A percentile compares a stretch with the other conserved stretches of the same genome.
Evolutionary conservation across 305 asterid genomes (phyloP).

Genomic region (Rubia occidens): DNA sequence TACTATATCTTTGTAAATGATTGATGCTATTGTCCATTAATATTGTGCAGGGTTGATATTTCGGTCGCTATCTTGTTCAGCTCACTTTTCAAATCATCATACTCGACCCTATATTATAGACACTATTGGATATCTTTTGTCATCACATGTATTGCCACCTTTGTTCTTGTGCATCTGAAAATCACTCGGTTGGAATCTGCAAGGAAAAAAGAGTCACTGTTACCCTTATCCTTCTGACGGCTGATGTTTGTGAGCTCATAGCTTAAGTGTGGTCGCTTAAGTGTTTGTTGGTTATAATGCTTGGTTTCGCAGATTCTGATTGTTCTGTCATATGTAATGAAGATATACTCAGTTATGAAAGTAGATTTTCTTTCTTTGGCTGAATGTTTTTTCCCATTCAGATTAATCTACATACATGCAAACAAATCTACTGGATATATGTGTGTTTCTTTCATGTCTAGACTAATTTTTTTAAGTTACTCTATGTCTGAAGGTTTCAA

Average conservation of each 20-base stretch:
- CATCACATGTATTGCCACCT: slow-evolving; percentile 38
- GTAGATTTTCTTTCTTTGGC: background rate
- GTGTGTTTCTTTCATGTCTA: no score
- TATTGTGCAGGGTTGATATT: slow-evolving; percentile 53
- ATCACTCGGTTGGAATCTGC: slow-evolving; percentile 45
- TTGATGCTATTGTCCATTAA: background rate
- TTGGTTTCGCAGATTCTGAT: no score
- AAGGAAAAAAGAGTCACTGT: slow-evolving; percentile 51
- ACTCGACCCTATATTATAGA: slow-evolving; percentile 42
- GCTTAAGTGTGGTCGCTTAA: background rate
- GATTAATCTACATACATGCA: background rate
- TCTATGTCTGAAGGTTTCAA: no score
- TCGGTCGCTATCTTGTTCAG: slow-evolving; percentile 41
- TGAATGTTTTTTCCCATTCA: background rate
- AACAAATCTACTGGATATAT: background rate
- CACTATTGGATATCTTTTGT: slow-evolving; percentile 48
- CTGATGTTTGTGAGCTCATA: slow-evolving; percentile 4
- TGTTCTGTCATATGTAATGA: background rate
- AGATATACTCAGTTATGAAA: background rate
- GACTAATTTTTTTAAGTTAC: no score
- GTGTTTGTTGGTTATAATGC: no score
- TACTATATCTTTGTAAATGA: background rate
- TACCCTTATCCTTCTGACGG: slow-evolving; percentile 60
- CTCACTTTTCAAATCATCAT: slow-evolving; percentile 48
- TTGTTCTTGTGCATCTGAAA: slow-evolving; percentile 49